Base-by-base conservation (phyloP, 139 green algal genomes). In the Mesotaenium endlicherianum region DNA sequence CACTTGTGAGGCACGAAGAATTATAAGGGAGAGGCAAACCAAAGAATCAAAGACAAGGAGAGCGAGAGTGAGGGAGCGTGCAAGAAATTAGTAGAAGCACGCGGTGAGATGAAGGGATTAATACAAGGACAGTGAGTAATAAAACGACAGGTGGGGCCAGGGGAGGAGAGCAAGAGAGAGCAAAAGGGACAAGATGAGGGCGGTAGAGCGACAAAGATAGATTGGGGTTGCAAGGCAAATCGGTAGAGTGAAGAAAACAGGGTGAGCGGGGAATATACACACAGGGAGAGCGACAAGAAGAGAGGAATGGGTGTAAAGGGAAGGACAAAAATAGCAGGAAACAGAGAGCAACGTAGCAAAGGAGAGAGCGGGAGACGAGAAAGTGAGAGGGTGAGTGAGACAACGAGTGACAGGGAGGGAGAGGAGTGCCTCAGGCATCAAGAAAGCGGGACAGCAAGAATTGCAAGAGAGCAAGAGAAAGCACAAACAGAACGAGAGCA, bases 181-280 rank as follows among this genome's bases (percentile, higher is more conserved):
- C 81, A 20, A 86, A 17, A 14, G 79, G 80, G 40, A 87, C 75
- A 31, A 87, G 75, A 31, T 36, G 76, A 38, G 78, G 40, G 36
- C 75, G 81, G 42, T 87, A 47, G 17, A 87, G 75, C 30, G 47
- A 34, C 36, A 80, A 16, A 1, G 77, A 34, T 0, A 75, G 81
- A 14, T 67, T 86, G 2, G 34, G 38, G 3, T 44, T 79, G 41
- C 40, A n/a, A n/a, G n/a, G n/a, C n/a, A n/a, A n/a, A n/a, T n/a
- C n/a, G n/a, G n/a, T n/a, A n/a, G n/a, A n/a, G n/a, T n/a, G n/a
- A n/a, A n/a, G n/a, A n/a, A n/a, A n/a, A 16, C 20, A 87, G 71
- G 3, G 53, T 43, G 0, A 67, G 74, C n/a, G 86, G 26, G 36
- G 86, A 53, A 34, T 80, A 38, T 55, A 86, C 81, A 87, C 86